Percentiles rank a stretch among this genome's conserved stretches.
phyloP scores from a whole-genome alignment of 768 basidiomycete genomes.

The Strobilomyces echinocephalus region DNA sequence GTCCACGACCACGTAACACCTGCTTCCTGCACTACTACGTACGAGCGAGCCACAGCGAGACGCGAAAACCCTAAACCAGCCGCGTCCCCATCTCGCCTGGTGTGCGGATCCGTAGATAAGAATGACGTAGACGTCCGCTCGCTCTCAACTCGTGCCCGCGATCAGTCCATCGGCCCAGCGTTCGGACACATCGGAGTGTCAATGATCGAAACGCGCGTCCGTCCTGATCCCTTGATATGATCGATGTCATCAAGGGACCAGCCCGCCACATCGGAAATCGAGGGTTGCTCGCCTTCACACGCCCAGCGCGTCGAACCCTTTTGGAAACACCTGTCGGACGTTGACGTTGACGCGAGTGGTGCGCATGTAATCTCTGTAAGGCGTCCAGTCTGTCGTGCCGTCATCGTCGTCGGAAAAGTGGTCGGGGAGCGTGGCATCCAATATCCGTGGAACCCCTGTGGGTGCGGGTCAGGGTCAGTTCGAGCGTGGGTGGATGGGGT shows the following conservation, averaged over 20 bases:
- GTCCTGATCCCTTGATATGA: not conserved
- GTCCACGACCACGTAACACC: constrained; percentile 10
- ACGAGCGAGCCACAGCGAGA: not conserved
- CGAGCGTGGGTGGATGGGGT: not conserved
- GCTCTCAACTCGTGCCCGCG: not conserved
- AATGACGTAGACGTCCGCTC: not conserved
- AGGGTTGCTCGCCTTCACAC: not conserved
- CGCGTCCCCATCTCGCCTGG: constrained; percentile 4
- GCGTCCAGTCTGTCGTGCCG: constrained; percentile 46
- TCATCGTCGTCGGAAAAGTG: constrained; percentile 41
- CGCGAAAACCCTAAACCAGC: not conserved
- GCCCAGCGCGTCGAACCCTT: constrained; percentile 47
- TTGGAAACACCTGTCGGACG: constrained; percentile 83
- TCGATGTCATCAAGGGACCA: constrained; percentile 1
- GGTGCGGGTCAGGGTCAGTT: not conserved
- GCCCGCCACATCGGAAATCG: not conserved
- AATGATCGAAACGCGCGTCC: not conserved
- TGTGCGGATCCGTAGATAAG: constrained; percentile 12
- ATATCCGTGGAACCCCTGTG: constrained; percentile 79
- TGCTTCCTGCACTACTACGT: not conserved
- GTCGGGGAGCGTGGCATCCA: constrained; percentile 73
- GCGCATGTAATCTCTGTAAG: constrained; percentile 60
- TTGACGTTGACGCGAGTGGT: constrained; percentile 85
- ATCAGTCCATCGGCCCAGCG: not conserved
- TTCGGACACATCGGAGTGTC: not conserved